Base-by-base conservation (phyloP, 2,329 filamentous ascomycete species). In the Amylocarpus encephaloides region DNA sequence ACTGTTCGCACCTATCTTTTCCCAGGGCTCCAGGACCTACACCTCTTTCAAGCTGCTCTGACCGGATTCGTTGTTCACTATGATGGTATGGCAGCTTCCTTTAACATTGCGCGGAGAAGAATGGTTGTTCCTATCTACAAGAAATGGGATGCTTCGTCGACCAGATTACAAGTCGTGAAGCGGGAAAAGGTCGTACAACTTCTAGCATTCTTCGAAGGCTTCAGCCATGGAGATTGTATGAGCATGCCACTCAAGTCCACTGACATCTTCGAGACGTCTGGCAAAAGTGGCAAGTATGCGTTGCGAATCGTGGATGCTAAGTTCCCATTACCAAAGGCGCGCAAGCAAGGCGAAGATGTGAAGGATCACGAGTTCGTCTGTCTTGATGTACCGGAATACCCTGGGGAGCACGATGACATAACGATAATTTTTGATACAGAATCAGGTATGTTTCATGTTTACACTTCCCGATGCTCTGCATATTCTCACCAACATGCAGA, bases 51-150 rank as follows among this genome's bases (percentile, higher is more conserved):
- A 65, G 73, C 76, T 43, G 86, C 88, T 2, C 72, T 95, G 49
- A 95, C 89, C 0, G 88, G 90, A 0, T 94, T 86, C 67, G 74
- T 75, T 22, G 88, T 95, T 13, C 70, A 86, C 6, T 90, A 84
- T 58, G 86, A 89, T 64, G 81, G 82, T 6, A 69, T 87, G 46
- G 88, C 88, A 5, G 74, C 78, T 6, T 82, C 81, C 0, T 88
- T 95, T 66, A 83, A 85, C 51, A 95, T 95, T 57, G 83, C 90
- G 1, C 82, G 90, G 29, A 82, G 88, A 43, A 80, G 88, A 58
- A 93, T 91, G 85, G 88, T 95, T 11, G 88, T 95, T 13, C 88
- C 88, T 0, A 92, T 95, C 58, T 87, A 94, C 71, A 95, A 95
- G 71, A 93, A 93, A 67, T 94, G 88, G 88, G 89, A 94, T 64